Evolutionary conservation across 2,329 filamentous ascomycete species (phyloP).

Genomic region (Thermoascus crustaceus): DNA sequence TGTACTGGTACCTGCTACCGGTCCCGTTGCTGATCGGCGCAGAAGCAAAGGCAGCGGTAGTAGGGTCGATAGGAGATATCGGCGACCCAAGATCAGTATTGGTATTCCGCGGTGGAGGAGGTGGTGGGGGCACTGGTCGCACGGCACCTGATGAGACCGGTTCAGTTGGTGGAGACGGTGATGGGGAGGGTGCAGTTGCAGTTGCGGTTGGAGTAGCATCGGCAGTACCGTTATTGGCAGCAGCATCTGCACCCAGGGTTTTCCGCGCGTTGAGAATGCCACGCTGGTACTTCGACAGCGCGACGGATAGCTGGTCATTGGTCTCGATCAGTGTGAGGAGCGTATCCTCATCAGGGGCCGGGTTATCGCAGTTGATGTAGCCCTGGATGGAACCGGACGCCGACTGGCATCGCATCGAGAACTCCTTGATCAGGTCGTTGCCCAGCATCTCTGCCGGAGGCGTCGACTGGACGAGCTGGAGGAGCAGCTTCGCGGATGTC

Average conservation of each 20-base stretch:
- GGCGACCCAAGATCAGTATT: constrained; percentile 8
- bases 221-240: constrained; percentile 1
- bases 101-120: constrained; percentile 10
- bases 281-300: constrained; percentile 76
- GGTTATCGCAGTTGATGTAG: constrained; percentile 74
- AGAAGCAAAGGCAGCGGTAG: constrained; percentile 10
- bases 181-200: no score
- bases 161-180: no score
- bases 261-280: constrained; percentile 57
- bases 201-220: constrained; percentile 2
- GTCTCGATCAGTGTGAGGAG: constrained; percentile 90
- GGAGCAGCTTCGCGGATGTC: constrained; percentile 84
- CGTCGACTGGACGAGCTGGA: constrained; percentile 83
- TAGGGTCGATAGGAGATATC: constrained; percentile 8
- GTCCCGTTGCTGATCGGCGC: constrained; percentile 5
- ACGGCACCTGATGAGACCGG: constrained; percentile 12
- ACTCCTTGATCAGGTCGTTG: constrained; percentile 90
- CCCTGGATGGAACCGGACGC: constrained; percentile 74
- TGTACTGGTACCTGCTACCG: constrained; percentile 27
- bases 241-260: constrained; percentile 8
- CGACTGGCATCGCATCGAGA: constrained; percentile 73
- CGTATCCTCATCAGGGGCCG: constrained; percentile 82
- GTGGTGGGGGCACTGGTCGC: constrained; percentile 11
- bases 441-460: constrained; percentile 63
- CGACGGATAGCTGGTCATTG: constrained; percentile 79